Evolutionary conservation across 1,284 basidiomycete species (phyloP).

Genomic region (Ustilago loliicola): DNA sequence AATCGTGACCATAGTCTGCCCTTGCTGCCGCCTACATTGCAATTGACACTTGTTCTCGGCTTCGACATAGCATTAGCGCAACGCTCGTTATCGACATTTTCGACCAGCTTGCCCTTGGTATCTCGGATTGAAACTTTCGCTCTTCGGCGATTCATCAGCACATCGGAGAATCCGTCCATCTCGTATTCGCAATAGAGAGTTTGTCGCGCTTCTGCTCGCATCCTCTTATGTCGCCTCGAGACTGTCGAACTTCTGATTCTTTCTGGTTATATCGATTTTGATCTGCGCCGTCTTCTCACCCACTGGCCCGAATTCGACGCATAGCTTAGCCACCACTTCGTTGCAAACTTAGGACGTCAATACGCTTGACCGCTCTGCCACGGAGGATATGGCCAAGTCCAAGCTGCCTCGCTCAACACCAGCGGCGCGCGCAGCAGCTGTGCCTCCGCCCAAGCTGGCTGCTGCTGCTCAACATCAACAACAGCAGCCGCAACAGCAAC

Average conservation of each 20-base stretch:
- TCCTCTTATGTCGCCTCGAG: conserved; percentile 27
- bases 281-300: conserved; percentile 12
- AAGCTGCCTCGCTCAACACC: conserved; percentile 55
- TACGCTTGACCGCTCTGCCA: conserved; percentile 9
- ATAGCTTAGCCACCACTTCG: conserved; percentile 7
- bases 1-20: conserved; percentile 10
- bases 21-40: conserved; percentile 8
- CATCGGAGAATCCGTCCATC: conserved; percentile 21
- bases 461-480: conserved; percentile 52
- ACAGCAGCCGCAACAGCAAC: conserved; percentile 17
- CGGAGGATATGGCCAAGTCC: conserved; percentile 50
- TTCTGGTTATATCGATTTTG: conserved; percentile 24
- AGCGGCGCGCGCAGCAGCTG: conserved; percentile 39
- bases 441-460: conserved; percentile 47
- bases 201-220: conserved; percentile 10
- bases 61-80: conserved; percentile 7
- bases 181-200: background rate
- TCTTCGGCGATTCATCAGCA: conserved; percentile 3
- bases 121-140: background rate
- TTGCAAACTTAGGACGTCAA: background rate
- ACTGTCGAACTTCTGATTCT: conserved; percentile 8
- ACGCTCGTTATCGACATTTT: background rate
- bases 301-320: background rate
- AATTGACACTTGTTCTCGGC: background rate
- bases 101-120: background rate